These are phyloP conservation scores for Friedmanniomyces simplex DNA, from an alignment of 495 filamentous ascomycete genomes.

Conservation along the genomic window DNA sequence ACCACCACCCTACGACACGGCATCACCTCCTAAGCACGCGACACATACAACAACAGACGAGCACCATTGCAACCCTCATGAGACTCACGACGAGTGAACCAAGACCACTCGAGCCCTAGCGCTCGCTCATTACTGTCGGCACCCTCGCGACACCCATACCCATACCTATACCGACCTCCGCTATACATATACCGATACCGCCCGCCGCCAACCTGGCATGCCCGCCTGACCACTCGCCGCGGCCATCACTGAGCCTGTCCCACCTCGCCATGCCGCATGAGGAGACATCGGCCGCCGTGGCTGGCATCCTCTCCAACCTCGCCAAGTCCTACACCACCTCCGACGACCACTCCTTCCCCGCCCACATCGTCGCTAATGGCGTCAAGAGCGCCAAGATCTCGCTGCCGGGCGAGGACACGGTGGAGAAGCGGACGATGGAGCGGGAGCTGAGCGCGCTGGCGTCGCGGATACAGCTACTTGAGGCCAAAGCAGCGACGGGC, in stretches of 20 bases:
- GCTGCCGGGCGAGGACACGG: slow-evolving; percentile 38
- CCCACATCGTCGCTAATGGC: slow-evolving; percentile 28
- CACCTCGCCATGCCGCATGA: slow-evolving; percentile 21
- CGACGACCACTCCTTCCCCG: slow-evolving; percentile 26
- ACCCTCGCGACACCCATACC: no score
- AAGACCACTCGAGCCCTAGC: no score
- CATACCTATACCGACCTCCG: neutral
- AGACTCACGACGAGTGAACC: no score
- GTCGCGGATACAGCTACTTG: slow-evolving; percentile 37
- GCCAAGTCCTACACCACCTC: slow-evolving; percentile 29
- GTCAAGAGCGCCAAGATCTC: slow-evolving; percentile 24
- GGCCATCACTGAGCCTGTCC: slow-evolving; percentile 2
- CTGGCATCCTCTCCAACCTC: slow-evolving; percentile 29
- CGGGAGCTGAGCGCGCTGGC: slow-evolving; percentile 37
- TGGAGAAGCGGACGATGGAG: slow-evolving; percentile 37
- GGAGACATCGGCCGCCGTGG: slow-evolving; percentile 29
- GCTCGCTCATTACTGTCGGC: no score
- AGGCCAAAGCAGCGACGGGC: slow-evolving; percentile 34
- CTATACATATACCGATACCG: neutral
- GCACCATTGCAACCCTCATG: no score
- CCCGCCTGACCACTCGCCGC: neutral
- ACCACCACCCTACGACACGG: no score
- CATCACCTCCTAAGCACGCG: no score
- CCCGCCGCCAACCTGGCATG: slow-evolving; percentile 2
- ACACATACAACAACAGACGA: no score